Evolutionary conservation across 2,329 filamentous ascomycete species (phyloP), one percentile per base, ranked within the genome.

Genomic region (Pseudovirgaria hyperparasitica): DNA sequence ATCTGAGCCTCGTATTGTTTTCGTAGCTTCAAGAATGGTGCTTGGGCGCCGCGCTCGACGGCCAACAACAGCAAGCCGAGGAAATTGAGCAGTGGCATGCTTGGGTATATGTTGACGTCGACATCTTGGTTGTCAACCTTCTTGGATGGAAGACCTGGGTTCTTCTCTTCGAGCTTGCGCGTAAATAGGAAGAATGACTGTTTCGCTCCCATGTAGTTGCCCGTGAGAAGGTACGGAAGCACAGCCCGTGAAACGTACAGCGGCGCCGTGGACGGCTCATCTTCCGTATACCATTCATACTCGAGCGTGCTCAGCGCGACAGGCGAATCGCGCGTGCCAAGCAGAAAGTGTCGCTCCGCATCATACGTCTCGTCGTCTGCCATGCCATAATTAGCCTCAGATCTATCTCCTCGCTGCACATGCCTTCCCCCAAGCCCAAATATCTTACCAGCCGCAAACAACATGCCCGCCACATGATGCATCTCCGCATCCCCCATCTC

Each of bases 21-120:
- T 41, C 76, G 73, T 40, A 98, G 62, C 52, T 86, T 78, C 46
- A 75, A 75, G 62, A 81, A 98, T 25, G 92, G 59, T 42, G 92
- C 82, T 11, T 67, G 56, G n/a, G 62, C 65, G 14, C 80, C 82
- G 39, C 85, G 74, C 56, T 92, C 84, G 18, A 92, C 70, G 11
- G 82, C 79, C 27, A 94, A 64, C 27, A 96, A 60, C 26, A 98
- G 60, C 39, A 98, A 62, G 16, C 77, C 82, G 31, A 96, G 67
- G 58, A 96, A 96, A 60, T 98, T 98, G 45, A 98, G 67, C 29
- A 98, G 68, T n/a, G 90, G 90, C 36, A 98, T 61, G 32, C 80
- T 82, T 0, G 87, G 86, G 55, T 92, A 96, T 33, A 96, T 70
- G 36, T 79, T 76, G 23, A 81, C 57, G 35, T 92, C 84, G 29